These are phyloP conservation scores for Arthrinium puccinioides DNA, from an alignment of 2,329 filamentous ascomycete species.

Conservation along the genomic window DNA sequence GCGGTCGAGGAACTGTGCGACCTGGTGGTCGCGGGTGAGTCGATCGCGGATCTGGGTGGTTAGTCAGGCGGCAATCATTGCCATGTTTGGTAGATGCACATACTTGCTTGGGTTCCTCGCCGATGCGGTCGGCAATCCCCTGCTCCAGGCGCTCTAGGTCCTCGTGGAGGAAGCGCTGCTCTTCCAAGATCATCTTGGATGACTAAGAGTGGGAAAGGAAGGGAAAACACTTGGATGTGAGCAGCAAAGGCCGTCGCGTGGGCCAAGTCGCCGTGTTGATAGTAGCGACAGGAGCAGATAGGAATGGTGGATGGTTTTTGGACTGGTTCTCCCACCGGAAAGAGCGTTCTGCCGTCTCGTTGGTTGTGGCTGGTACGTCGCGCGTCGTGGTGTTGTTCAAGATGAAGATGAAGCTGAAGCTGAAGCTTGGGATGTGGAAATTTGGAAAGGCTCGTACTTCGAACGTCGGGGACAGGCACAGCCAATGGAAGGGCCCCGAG, in stretches of 20 bases:
- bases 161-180: slow-evolving; percentile 90
- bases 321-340: too few relatives aligned
- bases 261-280: neutral
- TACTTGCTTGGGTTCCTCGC: slow-evolving; percentile 84
- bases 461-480: slow-evolving; percentile 3
- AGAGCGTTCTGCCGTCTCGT: too few relatives aligned
- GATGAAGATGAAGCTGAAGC: slow-evolving; percentile 14
- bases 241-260: neutral
- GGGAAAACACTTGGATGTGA: neutral
- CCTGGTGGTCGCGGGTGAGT: slow-evolving; percentile 85
- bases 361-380: too few relatives aligned
- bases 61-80: neutral
- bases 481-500: slow-evolving; percentile 8
- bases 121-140: slow-evolving; percentile 80
- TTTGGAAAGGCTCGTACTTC: slow-evolving; percentile 7
- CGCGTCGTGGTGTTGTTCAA: neutral
- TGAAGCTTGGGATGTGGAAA: slow-evolving; percentile 7
- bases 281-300: too few relatives aligned
- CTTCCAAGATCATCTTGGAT: slow-evolving; percentile 71
- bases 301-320: too few relatives aligned
- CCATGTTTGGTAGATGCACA: slow-evolving; percentile 29
- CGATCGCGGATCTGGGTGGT: slow-evolving; percentile 74
- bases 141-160: slow-evolving; percentile 94
- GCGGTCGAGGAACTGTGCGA: slow-evolving; percentile 76
- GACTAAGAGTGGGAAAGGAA: too few relatives aligned